Percentiles rank a stretch among this genome's conserved stretches.
These are phyloP conservation scores for Babesia divergens DNA, from an alignment of 169 alveolate species.

Conservation along the genomic window DNA sequence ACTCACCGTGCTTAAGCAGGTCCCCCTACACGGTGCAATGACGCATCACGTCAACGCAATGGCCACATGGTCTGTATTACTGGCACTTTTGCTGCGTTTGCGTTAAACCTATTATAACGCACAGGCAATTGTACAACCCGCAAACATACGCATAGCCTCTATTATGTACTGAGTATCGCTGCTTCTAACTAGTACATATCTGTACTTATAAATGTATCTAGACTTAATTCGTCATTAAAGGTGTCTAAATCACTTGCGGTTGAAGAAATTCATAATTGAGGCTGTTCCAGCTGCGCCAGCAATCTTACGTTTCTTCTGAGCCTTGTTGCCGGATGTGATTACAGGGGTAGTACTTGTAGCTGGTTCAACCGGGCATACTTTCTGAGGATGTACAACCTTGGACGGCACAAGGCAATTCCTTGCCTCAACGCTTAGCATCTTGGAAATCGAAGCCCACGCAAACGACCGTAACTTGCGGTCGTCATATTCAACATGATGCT, in stretches of 20 bases:
- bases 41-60: conserved; percentile 75
- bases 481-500: conserved; percentile 3
- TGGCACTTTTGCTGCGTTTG: conserved; percentile 38
- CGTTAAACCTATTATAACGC: background rate
- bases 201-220: no score
- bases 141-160: no score
- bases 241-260: background rate
- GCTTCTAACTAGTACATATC: no score
- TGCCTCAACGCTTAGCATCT: conserved; percentile 16
- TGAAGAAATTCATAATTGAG: background rate
- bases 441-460: conserved; percentile 35
- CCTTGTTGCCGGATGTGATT: background rate
- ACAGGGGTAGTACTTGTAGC: background rate
- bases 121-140: background rate
- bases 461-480: conserved; percentile 19
- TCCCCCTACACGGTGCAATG: conserved; percentile 72
- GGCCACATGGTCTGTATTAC: conserved; percentile 66
- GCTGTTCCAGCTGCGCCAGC: background rate
- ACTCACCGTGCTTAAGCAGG: conserved; percentile 63
- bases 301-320: conserved; percentile 13
- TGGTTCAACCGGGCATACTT: background rate
- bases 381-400: background rate
- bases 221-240: no score
- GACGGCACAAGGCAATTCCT: background rate
- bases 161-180: no score